A percentile compares a stretch with the other conserved stretches of the same genome.
Conservation (phyloP, 306 rosid genomes). For the Cajanus cajan region DNA sequence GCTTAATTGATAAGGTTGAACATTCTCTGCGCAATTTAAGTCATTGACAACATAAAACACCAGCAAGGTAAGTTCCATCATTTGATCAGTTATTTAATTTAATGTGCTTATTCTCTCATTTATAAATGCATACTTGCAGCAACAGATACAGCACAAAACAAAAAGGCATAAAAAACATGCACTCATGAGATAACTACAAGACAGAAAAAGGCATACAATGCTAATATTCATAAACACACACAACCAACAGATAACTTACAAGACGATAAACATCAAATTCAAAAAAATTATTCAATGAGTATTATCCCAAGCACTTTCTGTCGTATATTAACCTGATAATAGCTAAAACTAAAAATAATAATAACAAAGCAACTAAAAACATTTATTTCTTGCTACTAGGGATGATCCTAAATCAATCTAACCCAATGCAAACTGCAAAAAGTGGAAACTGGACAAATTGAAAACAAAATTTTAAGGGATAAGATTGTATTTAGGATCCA, state of each 20-base stretch:
- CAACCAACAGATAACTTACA: background rate
- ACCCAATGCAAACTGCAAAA: too few relatives aligned
- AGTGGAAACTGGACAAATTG: too few relatives aligned
- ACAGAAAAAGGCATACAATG: background rate
- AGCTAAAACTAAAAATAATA: background rate
- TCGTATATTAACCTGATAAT: background rate
- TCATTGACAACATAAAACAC: background rate
- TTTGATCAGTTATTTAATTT: background rate
- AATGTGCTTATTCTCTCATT: background rate
- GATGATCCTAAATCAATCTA: too few relatives aligned
- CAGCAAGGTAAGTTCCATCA: background rate
- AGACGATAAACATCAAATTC: background rate
- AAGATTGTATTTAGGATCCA: too few relatives aligned
- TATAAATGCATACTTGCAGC: background rate
- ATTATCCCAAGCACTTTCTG: background rate
- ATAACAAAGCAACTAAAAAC: background rate
- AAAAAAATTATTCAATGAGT: background rate
- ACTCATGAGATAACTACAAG: background rate
- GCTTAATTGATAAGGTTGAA: background rate
- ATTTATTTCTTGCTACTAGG: background rate
- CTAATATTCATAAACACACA: background rate
- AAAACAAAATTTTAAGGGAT: too few relatives aligned
- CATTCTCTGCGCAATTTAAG: constrained; percentile 32
- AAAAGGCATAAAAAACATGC: too few relatives aligned
- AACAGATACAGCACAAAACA: background rate